A percentile compares a stretch with the other conserved stretches of the same genome.
Evolutionary conservation across 1,284 basidiomycete genomes (phyloP).

Genomic region (Volvariella volvacea): DNA sequence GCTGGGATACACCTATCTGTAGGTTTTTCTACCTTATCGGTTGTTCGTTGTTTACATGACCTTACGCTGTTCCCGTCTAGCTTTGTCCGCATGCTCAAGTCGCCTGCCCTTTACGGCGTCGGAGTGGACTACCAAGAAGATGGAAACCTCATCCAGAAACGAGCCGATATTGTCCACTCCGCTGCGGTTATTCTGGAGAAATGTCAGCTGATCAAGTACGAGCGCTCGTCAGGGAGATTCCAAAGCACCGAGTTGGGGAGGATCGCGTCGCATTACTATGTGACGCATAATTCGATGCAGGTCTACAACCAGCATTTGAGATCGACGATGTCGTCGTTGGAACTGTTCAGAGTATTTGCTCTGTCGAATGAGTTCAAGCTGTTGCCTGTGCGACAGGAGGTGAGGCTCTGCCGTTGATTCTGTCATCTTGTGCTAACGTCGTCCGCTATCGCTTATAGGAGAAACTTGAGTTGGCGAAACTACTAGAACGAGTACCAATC

Average conservation of each 20-base stretch:
- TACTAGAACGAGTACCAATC: constrained; percentile 93
- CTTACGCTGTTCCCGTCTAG: constrained; percentile 25
- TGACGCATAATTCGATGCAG: constrained; percentile 94
- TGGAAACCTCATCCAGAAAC: constrained; percentile 83
- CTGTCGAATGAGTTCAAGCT: constrained; percentile 97
- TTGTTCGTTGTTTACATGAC: neutral
- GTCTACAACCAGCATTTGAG: constrained; percentile 95
- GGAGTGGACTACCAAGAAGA: constrained; percentile 90
- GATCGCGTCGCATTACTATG: constrained; percentile 96
- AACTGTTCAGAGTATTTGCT: constrained; percentile 95
- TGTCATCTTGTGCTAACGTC: neutral
- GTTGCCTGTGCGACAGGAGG: constrained; percentile 73
- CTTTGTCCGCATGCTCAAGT: constrained; percentile 95
- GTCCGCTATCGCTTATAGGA: constrained; percentile 38
- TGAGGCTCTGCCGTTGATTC: constrained; percentile 2
- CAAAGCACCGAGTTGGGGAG: constrained; percentile 89
- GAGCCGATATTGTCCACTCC: constrained; percentile 90
- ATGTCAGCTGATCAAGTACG: constrained; percentile 91
- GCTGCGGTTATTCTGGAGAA: constrained; percentile 94
- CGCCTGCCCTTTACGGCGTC: constrained; percentile 86
- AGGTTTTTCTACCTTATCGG: constrained; percentile 30
- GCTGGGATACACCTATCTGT: constrained; percentile 94
- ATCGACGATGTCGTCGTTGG: constrained; percentile 82
- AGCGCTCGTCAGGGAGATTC: constrained; percentile 84
- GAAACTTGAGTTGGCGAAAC: constrained; percentile 88